Percentiles rank a stretch among this genome's conserved stretches.
Conservation (phyloP, 345 rosid genomes). For the Hibiscus trionum region DNA sequence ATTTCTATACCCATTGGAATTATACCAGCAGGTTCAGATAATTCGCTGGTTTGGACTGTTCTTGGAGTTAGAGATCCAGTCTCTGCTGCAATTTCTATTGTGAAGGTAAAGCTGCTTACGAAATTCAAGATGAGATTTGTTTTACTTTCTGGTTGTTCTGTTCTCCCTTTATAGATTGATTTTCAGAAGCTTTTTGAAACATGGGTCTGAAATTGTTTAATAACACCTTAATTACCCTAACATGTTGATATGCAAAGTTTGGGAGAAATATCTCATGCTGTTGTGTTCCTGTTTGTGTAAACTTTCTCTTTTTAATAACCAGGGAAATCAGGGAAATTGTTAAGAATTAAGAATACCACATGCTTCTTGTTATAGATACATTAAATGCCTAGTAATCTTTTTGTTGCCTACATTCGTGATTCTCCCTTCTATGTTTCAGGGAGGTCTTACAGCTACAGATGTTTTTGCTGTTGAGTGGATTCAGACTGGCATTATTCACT, state of each 20-base stretch:
- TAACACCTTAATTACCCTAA: neutral
- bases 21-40: constrained; percentile 98
- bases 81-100: constrained; percentile 91
- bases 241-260: neutral
- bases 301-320: neutral
- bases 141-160: neutral
- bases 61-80: constrained; percentile 94
- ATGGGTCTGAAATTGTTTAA: neutral
- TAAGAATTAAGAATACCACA: neutral
- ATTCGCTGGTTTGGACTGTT: constrained; percentile 97
- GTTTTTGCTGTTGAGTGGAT: constrained; percentile 98
- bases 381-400: neutral
- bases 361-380: neutral
- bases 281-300: neutral
- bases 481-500: constrained; percentile 75
- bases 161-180: neutral
- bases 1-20: constrained; percentile 98
- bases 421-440: constrained; percentile 42
- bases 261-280: neutral
- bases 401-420: neutral
- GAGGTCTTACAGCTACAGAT: constrained; percentile 94
- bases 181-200: neutral
- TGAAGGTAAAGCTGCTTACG: constrained; percentile 49
- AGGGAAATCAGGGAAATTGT: neutral
- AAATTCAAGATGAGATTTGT: neutral